Conservation (phyloP, 192 early-diverging fungal species). For the Coemansia sp. region DNA sequence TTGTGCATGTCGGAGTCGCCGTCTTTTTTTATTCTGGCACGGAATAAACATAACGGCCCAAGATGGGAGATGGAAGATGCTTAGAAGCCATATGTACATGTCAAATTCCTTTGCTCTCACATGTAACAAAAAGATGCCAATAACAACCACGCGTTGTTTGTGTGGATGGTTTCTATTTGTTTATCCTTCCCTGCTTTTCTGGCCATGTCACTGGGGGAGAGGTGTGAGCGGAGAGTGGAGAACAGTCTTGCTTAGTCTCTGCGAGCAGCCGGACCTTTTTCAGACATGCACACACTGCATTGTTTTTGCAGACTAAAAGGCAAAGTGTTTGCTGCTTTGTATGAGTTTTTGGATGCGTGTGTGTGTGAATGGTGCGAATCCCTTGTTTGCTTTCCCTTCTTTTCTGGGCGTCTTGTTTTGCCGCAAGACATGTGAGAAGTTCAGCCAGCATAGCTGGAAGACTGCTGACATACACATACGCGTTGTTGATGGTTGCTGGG, state of each 20-base stretch:
- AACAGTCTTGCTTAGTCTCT: no score
- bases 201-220: not conserved
- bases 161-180: not conserved
- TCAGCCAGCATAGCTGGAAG: not conserved
- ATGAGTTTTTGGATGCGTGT: no score
- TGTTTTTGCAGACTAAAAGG: no score
- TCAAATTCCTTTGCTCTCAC: not conserved
- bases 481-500: no score
- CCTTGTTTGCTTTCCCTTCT: not conserved
- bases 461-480: not conserved
- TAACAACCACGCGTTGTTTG: no score
- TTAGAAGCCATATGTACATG: not conserved
- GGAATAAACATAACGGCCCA: not conserved
- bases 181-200: not conserved
- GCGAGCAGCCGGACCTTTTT: not conserved
- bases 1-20: not conserved
- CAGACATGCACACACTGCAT: not conserved
- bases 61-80: not conserved
- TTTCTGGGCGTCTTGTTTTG: not conserved
- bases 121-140: not conserved
- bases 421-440: not conserved
- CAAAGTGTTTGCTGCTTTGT: no score
- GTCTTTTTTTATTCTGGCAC: not conserved
- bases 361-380: no score
- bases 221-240: no score